These are phyloP conservation scores for Aspergillus brunneoviolaceus DNA, from an alignment of 2,329 filamentous ascomycete species.

Conservation along the genomic window DNA sequence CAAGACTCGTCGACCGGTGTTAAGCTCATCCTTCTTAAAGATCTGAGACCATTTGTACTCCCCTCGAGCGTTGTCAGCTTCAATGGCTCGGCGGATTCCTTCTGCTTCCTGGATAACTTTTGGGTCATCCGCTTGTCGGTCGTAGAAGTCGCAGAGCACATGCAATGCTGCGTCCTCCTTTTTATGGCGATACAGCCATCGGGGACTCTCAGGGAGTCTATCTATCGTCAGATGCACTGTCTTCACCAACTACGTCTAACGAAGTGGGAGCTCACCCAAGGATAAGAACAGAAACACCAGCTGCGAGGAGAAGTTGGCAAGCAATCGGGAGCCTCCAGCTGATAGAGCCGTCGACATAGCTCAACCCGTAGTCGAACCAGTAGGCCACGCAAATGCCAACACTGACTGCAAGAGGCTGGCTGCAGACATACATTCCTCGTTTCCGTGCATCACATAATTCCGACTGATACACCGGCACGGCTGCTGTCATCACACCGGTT, in stretches of 20 bases:
- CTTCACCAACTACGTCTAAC: neutral
- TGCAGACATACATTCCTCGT: constrained; percentile 46
- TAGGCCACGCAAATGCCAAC: constrained; percentile 40
- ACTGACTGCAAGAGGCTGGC: constrained; percentile 41
- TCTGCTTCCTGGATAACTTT: constrained; percentile 33
- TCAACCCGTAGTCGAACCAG: constrained; percentile 38
- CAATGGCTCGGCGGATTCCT: constrained; percentile 47
- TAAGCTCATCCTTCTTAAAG: constrained; percentile 45
- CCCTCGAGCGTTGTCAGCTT: constrained; percentile 38
- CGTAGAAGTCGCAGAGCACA: constrained; percentile 31
- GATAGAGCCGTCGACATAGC: constrained; percentile 41
- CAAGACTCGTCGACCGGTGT: constrained; percentile 47
- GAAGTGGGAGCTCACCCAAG: constrained; percentile 20
- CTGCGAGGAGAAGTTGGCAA: constrained; percentile 46
- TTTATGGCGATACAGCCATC: constrained; percentile 48
- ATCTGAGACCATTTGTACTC: constrained; percentile 43
- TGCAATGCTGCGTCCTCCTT: constrained; percentile 31
- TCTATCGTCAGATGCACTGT: constrained; percentile 1
- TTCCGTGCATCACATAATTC: constrained; percentile 47
- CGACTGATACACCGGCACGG: constrained; percentile 45
- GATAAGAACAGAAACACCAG: constrained; percentile 43
- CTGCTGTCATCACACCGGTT: constrained; percentile 46
- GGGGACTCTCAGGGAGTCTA: constrained; percentile 41
- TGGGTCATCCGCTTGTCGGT: constrained; percentile 21
- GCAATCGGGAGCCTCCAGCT: constrained; percentile 51